phyloP scores from a whole-genome alignment of 2,329 filamentous ascomycete species.

The Alternaria conjuncta region DNA sequence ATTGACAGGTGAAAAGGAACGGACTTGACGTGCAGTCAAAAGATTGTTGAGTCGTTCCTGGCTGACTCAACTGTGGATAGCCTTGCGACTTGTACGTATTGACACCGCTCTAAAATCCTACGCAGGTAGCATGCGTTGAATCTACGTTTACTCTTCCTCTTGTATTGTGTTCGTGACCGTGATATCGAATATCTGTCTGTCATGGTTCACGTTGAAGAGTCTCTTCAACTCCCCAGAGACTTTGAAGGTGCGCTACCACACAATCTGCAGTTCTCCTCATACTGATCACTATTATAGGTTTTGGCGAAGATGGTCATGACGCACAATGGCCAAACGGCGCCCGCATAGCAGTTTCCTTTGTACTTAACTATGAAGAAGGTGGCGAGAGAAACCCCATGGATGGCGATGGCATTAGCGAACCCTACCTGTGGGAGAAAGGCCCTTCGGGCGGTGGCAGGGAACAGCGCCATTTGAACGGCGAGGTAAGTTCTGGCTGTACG shows the following conservation, averaged over 20 bases:
- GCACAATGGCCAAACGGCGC: conserved; percentile 47
- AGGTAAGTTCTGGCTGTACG: conserved; percentile 23
- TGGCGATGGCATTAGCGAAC: conserved; percentile 43
- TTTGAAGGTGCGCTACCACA: conserved; percentile 39
- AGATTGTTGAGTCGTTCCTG: not conserved
- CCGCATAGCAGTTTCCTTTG: conserved; percentile 48
- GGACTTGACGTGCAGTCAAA: not conserved
- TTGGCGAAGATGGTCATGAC: conserved; percentile 49
- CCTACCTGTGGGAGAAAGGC: conserved; percentile 48
- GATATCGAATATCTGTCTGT: not conserved
- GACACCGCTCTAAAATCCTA: not conserved
- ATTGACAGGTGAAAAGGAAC: not conserved
- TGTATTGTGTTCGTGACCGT: not conserved
- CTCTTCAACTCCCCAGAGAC: conserved; percentile 47
- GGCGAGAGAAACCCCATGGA: conserved; percentile 42
- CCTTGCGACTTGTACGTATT: not conserved
- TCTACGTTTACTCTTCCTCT: not conserved
- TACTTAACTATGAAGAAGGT: conserved; percentile 48
- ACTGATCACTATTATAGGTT: conserved; percentile 19
- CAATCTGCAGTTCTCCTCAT: not conserved
- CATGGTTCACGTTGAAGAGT: conserved; percentile 43
- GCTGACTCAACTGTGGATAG: not conserved
- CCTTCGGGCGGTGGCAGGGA: conserved; percentile 40
- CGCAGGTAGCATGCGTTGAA: not conserved
- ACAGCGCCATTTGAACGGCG: conserved; percentile 55